A percentile compares a stretch with the other conserved stretches of the same genome.
Evolutionary conservation across 2,329 filamentous ascomycete genomes (phyloP).

Genomic region (Canariomyces notabilis): DNA sequence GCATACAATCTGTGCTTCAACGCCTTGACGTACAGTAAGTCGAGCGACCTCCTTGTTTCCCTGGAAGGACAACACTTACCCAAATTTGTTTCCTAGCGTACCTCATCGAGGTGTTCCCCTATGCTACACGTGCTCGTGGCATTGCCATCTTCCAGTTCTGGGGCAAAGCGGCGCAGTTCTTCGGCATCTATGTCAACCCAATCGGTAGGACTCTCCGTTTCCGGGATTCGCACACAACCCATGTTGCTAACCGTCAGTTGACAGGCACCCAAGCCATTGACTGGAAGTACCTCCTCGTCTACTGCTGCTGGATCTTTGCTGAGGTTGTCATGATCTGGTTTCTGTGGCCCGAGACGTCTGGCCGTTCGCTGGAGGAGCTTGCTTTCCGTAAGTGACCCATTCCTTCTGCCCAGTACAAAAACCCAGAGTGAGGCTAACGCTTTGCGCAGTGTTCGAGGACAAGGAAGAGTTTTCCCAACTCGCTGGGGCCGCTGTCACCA

Average conservation of each 20-base stretch:
- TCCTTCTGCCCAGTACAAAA: not conserved
- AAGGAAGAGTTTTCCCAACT: constrained; percentile 15
- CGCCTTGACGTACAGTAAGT: constrained; percentile 56
- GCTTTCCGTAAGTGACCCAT: constrained; percentile 23
- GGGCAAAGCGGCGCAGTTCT: constrained; percentile 29
- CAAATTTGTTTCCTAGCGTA: constrained; percentile 29
- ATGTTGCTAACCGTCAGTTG: constrained; percentile 4
- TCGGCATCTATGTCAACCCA: constrained; percentile 31
- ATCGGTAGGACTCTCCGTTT: constrained; percentile 22
- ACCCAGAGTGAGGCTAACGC: not conserved
- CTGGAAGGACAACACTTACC: constrained; percentile 23
- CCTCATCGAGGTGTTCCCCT: constrained; percentile 31
- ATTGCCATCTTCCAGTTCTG: constrained; percentile 32
- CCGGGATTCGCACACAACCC: not conserved
- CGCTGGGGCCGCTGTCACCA: constrained; percentile 11
- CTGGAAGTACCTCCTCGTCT: constrained; percentile 31
- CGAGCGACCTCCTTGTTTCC: constrained; percentile 27
- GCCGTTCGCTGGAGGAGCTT: constrained; percentile 27
- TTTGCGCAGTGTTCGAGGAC: constrained; percentile 19
- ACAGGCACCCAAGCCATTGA: constrained; percentile 25
- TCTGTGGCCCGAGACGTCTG: constrained; percentile 28
- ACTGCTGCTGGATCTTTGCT: constrained; percentile 30
- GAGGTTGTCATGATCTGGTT: constrained; percentile 27
- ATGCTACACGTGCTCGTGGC: constrained; percentile 29
- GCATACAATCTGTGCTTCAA: constrained; percentile 64